A percentile compares a stretch with the other conserved stretches of the same genome.
phyloP scores from a whole-genome alignment of 306 rosid genomes.

The Prosopis cineraria region DNA sequence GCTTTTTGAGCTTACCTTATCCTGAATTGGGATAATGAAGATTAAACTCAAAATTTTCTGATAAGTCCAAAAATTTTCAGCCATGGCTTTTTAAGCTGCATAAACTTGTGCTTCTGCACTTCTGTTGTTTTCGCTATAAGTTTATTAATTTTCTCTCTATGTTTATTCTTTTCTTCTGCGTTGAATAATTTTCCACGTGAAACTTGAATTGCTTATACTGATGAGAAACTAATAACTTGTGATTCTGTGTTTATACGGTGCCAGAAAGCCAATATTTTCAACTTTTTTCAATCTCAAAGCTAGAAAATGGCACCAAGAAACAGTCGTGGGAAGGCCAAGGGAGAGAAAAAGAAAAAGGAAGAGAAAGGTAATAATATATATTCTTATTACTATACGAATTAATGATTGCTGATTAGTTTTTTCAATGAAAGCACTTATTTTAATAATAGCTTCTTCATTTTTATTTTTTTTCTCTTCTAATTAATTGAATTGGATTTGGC shows the following conservation, averaged over 20 bases:
- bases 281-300: conserved; percentile 20
- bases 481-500: not conserved
- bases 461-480: not conserved
- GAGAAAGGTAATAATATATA: conserved; percentile 70
- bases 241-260: conserved; percentile 5
- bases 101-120: not conserved
- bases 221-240: conserved; percentile 1
- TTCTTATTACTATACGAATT: not conserved
- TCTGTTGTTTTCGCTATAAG: no score
- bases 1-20: not conserved
- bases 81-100: not conserved
- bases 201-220: not conserved
- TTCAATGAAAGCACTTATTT: not conserved
- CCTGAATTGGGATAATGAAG: not conserved
- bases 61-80: not conserved
- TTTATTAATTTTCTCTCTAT: no score
- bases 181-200: not conserved
- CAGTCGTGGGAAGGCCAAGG: conserved; percentile 84
- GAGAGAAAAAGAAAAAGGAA: conserved; percentile 95
- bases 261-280: conserved; percentile 28
- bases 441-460: not conserved
- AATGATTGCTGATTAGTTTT: not conserved
- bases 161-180: conserved; percentile 11
- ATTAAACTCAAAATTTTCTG: not conserved
- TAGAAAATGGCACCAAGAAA: conserved; percentile 84